Conservation (phyloP, 495 filamentous ascomycete species). For the Penicillium lagena region DNA sequence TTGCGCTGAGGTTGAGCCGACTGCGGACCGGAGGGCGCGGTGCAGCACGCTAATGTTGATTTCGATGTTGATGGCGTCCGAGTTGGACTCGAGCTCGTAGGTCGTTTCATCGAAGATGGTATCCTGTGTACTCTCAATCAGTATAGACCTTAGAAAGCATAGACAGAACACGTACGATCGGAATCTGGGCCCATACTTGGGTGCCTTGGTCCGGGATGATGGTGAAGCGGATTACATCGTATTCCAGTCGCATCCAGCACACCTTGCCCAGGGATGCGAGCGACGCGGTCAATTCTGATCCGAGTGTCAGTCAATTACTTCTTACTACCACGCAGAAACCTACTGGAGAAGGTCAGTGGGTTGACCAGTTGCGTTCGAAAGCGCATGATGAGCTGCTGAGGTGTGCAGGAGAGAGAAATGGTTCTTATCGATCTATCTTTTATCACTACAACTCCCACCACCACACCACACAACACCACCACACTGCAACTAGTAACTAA, state of each 20-base stretch:
- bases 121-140: conserved; percentile 41
- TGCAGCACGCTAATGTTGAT: conserved; percentile 75
- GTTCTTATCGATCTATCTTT: conserved; percentile 15
- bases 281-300: conserved; percentile 73
- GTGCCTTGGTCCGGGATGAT: conserved; percentile 89
- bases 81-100: conserved; percentile 80
- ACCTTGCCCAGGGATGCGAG: conserved; percentile 83
- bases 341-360: conserved; percentile 79
- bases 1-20: conserved; percentile 66
- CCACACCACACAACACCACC: background rate
- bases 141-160: background rate
- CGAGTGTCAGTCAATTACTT: background rate
- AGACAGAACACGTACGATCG: conserved; percentile 47
- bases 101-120: conserved; percentile 71
- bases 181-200: conserved; percentile 79
- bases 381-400: conserved; percentile 49
- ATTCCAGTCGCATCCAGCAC: conserved; percentile 87
- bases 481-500: background rate
- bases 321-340: conserved; percentile 6
- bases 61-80: conserved; percentile 84
- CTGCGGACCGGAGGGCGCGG: conserved; percentile 79
- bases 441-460: background rate
- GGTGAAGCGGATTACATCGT: conserved; percentile 84
- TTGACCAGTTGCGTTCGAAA: conserved; percentile 78
- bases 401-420: conserved; percentile 2